Base-by-base conservation (phyloP, 2,329 filamentous ascomycete species). In the Arthroderma uncinatum region DNA sequence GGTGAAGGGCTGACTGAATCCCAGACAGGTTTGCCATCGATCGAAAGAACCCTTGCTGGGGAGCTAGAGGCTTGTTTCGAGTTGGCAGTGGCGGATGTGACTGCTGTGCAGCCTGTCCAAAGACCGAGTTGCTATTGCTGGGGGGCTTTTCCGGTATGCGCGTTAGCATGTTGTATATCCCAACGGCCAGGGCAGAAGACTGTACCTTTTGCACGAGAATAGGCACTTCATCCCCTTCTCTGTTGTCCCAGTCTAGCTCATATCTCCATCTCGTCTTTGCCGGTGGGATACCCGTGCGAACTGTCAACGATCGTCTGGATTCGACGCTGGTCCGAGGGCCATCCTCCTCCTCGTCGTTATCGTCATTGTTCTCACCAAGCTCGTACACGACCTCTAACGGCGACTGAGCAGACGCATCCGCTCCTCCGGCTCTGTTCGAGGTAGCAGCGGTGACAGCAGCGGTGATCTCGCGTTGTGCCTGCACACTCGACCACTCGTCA, bases 151-250 rank as follows among this genome's bases (percentile, higher is more conserved):
- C 34, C 2, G 25, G 33, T 36, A 12, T 40, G 7, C 9, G 3
- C 21, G 47, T 61, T 25, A 62, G 58, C 47, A 25, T 21, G 10
- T 37, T 37, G 34, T n/a, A 36, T 12, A 47, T 25, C 10, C 14
- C 2, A 10, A 9, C 2, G 10, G 8, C 25, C 19, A 28, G 21
- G 12, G 1, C 8, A 25, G 19, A 5, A 30, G n/a, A 64, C 64
- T 74, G 58, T 34, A 89, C 86, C 74, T 83, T 90, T 69, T 94
- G 89, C 28, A 95, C 83, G 58, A 96, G 76, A 80, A 95, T 94
- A 8, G 90, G 91, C 60, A 92, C 81, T 67, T 95, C 89, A 59
- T 86, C 82, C 14, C 84, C 80, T 30, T 80, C 77, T 57, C 75
- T 82, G 37, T 80, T 78, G 36, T 87, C 85, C 70, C 83, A 82